These are phyloP conservation scores for Ramalina intermedia DNA, from an alignment of 495 filamentous ascomycete genomes.

Conservation along the genomic window DNA sequence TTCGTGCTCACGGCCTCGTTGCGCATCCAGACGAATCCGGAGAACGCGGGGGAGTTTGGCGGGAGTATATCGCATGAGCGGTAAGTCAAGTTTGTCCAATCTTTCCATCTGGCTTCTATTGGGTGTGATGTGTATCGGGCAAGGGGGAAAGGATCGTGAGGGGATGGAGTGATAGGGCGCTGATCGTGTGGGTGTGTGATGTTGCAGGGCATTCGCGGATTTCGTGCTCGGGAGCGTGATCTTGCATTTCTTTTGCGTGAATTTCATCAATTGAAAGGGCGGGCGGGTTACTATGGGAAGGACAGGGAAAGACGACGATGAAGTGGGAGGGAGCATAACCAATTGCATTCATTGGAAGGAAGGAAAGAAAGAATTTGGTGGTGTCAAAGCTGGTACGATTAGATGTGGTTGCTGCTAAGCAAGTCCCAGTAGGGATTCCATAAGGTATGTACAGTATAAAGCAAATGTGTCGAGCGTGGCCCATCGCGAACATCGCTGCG, in stretches of 20 bases:
- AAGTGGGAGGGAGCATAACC: no score
- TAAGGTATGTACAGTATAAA: no score
- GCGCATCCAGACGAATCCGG: conserved; percentile 68
- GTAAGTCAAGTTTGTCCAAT: conserved; percentile 26
- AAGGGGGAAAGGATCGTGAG: background rate
- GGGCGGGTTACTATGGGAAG: background rate
- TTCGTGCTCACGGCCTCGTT: conserved; percentile 87
- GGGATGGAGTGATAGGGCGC: background rate
- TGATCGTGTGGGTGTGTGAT: background rate
- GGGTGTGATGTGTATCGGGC: no score
- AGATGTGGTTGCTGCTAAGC: no score
- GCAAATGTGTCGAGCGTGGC: no score
- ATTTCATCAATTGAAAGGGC: conserved; percentile 83
- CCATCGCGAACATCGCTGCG: no score
- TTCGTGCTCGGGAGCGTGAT: conserved; percentile 89
- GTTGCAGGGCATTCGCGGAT: conserved; percentile 79
- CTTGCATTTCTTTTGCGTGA: conserved; percentile 97
- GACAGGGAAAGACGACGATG: background rate
- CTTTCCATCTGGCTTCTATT: no score
- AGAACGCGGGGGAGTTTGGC: conserved; percentile 18
- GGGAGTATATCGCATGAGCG: conserved; percentile 32
- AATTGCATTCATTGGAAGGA: no score
- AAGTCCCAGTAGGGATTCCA: no score
- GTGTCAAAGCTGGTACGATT: no score
- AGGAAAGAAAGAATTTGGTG: no score